These are phyloP conservation scores for Aspergillus pseudoviridinutans DNA, from an alignment of 2,329 filamentous ascomycete genomes.

Conservation along the genomic window DNA sequence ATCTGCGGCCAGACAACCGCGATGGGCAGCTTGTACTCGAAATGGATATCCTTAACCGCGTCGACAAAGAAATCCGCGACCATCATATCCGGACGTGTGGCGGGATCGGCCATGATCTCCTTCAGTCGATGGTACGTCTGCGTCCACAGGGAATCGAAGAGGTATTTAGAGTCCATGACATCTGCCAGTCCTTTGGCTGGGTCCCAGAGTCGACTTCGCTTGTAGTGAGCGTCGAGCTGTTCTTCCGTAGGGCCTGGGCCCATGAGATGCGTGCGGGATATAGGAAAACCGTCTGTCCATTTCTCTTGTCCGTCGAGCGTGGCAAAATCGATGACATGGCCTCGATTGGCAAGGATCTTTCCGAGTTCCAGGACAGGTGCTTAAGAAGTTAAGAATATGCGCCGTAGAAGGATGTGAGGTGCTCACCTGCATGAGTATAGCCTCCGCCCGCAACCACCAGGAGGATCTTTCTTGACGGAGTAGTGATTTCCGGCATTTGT, in stretches of 20 bases:
- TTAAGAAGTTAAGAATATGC: neutral
- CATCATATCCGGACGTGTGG: slow-evolving; percentile 37
- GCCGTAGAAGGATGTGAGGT: neutral
- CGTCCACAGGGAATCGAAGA: slow-evolving; percentile 39
- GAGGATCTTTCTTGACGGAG: slow-evolving; percentile 25
- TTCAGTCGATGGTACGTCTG: slow-evolving; percentile 23
- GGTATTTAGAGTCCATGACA: slow-evolving; percentile 35
- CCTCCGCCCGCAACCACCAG: slow-evolving; percentile 36
- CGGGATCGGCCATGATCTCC: slow-evolving; percentile 16
- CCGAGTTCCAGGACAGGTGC: slow-evolving; percentile 38
- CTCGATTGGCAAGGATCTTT: slow-evolving; percentile 29
- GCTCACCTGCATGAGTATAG: slow-evolving; percentile 33
- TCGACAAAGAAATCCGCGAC: slow-evolving; percentile 46
- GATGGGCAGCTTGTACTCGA: slow-evolving; percentile 36
- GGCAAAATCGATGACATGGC: slow-evolving; percentile 38
- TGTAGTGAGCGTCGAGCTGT: slow-evolving; percentile 33
- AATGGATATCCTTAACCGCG: slow-evolving; percentile 39
- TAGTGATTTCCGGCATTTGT: neutral
- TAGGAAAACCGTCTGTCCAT: slow-evolving; percentile 27
- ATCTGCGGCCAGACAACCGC: slow-evolving; percentile 42
- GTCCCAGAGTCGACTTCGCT: slow-evolving; percentile 32
- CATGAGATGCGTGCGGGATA: slow-evolving; percentile 29
- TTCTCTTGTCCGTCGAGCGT: slow-evolving; percentile 36
- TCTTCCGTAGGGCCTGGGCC: slow-evolving; percentile 27
- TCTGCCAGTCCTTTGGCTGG: slow-evolving; percentile 27